A percentile compares a stretch with the other conserved stretches of the same genome.
These are phyloP conservation scores for Myxozyma udenii DNA, from an alignment of 805 yeast genomes.

Conservation along the genomic window DNA sequence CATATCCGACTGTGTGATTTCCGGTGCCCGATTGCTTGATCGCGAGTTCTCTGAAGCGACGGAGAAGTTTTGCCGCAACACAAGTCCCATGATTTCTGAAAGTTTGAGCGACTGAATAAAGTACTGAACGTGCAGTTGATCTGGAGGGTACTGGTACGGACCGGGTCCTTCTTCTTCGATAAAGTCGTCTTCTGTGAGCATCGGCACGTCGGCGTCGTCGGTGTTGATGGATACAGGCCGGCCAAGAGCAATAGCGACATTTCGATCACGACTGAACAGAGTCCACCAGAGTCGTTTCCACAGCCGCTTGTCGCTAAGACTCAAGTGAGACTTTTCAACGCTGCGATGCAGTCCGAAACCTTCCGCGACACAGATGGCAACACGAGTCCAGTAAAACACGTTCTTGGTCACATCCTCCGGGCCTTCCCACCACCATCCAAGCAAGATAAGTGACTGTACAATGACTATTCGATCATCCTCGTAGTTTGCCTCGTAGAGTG, in stretches of 20 bases:
- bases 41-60: slow-evolving; percentile 59
- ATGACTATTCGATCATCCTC: slow-evolving; percentile 63
- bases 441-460: slow-evolving; percentile 58
- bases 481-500: slow-evolving; percentile 64
- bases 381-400: slow-evolving; percentile 65
- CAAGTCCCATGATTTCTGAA: slow-evolving; percentile 67
- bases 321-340: slow-evolving; percentile 41
- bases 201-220: slow-evolving; percentile 74
- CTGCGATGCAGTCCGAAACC: slow-evolving; percentile 65
- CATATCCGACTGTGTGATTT: slow-evolving; percentile 63
- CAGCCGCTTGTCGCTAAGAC: slow-evolving; percentile 46
- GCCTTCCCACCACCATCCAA: slow-evolving; percentile 72
- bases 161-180: slow-evolving; percentile 49
- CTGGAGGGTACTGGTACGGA: slow-evolving; percentile 46
- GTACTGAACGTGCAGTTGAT: slow-evolving; percentile 51
- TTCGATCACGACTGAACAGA: slow-evolving; percentile 61
- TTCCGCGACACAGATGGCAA: slow-evolving; percentile 67
- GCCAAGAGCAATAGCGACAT: slow-evolving; percentile 69
- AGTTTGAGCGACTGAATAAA: slow-evolving; percentile 63
- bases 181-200: slow-evolving; percentile 65
- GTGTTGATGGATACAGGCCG: slow-evolving; percentile 66
- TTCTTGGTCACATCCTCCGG: slow-evolving; percentile 67
- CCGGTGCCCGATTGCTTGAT: slow-evolving; percentile 45
- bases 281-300: slow-evolving; percentile 78
- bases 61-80: slow-evolving; percentile 65